Base-by-base conservation (phyloP, 2,329 filamentous ascomycete species). In the Cercospora sp. region DNA sequence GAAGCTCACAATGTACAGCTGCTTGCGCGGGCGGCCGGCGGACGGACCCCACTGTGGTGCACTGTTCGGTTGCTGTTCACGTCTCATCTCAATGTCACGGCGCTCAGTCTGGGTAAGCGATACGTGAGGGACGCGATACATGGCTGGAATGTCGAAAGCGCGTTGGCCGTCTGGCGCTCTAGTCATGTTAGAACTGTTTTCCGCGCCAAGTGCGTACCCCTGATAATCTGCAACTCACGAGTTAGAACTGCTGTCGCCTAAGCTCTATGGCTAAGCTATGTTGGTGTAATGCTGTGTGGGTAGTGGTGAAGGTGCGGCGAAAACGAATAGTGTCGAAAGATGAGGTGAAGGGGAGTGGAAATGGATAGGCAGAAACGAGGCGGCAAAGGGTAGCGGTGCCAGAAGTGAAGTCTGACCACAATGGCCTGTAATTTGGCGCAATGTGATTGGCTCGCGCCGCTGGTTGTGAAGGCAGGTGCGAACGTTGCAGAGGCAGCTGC, bases 1-100 rank as follows among this genome's bases (percentile, higher is more conserved):
- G 87, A 99, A 99, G 6, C 94, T 88, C 16, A 99, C 94, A 63
- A 99, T 90, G 79, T 94, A 94, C 8, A 97, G 85, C 7, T 90
- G 71, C 84, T 77, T 93, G 53, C 73, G 72, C 12, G 73, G 75
- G 34, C 79, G 78, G 49, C 77, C 90, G 13, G 66, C 59, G 59
- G 49, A 64, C 24, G 69, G 30, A 71, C 68, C 66, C 74, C 73
- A 69, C 66, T 77, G 71, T 69, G 76, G 68, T 57, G 74, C 72
- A 73, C 73, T 40, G 66, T 73, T 53, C 71, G 76, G 13, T 71
- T 77, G 49, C 16, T 71, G 66, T 12, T 69, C 66, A 40, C 72
- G 70, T n/a, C 67, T 69, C 43, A 65, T 55, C 34, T 71, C 69
- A 45, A 74, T 67, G 37, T 74, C 66, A 66, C 70, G 66, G 53